Base-by-base conservation (phyloP, 305 asterid species). In the Galium porrigens region DNA sequence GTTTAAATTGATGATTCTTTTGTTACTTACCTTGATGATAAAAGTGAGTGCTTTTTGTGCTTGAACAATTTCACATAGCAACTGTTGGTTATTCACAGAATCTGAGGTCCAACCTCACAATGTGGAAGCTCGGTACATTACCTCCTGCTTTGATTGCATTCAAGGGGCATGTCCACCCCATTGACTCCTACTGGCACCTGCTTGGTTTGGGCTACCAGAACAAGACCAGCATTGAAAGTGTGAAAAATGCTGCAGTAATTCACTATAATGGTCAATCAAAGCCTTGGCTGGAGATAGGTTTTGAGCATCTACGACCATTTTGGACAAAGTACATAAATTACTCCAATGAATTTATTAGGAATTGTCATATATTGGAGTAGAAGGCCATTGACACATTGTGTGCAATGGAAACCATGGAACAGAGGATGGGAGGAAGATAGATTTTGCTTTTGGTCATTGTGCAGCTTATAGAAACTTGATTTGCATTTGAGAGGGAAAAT, bases 91-190 rank as follows among this genome's bases (percentile, higher is more conserved):
- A 49, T 68, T 77, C 63, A 78, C 95, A 92, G 99, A 92, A 92
- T 84, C 79, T 92, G 81, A 85, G 82, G 83, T 87, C 99, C 18
- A 89, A 87, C 78, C 76, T 89, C 78, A 87, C 95, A 33, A 65
- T 92, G 68, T 92, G 99, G 99, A 92, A 86, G 84, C 99, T 92
- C 17, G 99, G 99, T 73, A 92, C 96, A 37, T 85, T 92, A 58
- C 97, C 99, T 66, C 99, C 99, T 32, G 99, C 99, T 72, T 78
- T 92, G 73, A 89, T 92, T 70, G 97, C 97, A 68, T 92, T 92
- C 74, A 89, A 69, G 80, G 96, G 92, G 46, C 84, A 87, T 44
- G 85, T 92, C 65, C 91, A 83, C 65, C 94, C 99, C 37, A 92
- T 92, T 14, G 94, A 87, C 17, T 86, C 97, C 65, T 83, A 87